Evolutionary conservation across 2,329 filamentous ascomycete species (phyloP).

Genomic region (Magnaporthiopsis rhizophila): DNA sequence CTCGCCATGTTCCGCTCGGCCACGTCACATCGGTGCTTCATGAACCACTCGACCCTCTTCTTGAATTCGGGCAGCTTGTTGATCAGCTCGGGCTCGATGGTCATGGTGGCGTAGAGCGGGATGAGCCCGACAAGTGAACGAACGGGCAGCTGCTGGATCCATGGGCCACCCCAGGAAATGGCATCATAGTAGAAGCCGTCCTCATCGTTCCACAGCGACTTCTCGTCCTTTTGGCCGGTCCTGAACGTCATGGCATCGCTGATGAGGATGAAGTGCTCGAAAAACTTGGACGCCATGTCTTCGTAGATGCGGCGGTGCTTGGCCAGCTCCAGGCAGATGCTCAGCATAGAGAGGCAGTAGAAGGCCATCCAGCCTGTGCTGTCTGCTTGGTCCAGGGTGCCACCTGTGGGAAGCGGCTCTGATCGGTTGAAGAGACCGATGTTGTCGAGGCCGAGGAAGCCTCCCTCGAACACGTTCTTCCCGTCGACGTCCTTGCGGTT

Average conservation of each 20-base stretch:
- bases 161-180: constrained; percentile 91
- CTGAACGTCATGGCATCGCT: constrained; percentile 93
- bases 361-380: constrained; percentile 99
- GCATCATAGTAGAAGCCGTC: constrained; percentile 99
- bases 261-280: constrained; percentile 97
- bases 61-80: constrained; percentile 90
- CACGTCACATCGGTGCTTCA: constrained; percentile 76
- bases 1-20: constrained; percentile 92
- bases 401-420: constrained; percentile 86
- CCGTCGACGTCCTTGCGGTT: constrained; percentile 91
- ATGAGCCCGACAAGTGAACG: constrained; percentile 89
- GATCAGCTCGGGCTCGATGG: constrained; percentile 87
- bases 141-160: constrained; percentile 86
- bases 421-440: constrained; percentile 97
- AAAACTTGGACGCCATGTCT: constrained; percentile 96
- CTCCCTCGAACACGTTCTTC: constrained; percentile 96
- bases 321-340: constrained; percentile 88
- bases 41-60: constrained; percentile 88
- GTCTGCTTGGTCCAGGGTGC: constrained; percentile 90
- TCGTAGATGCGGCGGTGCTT: constrained; percentile 95
- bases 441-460: constrained; percentile 92
- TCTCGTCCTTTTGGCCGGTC: constrained; percentile 59
- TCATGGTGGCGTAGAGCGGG: constrained; percentile 84
- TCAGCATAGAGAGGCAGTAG: constrained; percentile 93
- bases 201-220: constrained; percentile 91